Evolutionary conservation across 169 alveolate species (phyloP).

Genomic region (Plasmodium gonderi): DNA sequence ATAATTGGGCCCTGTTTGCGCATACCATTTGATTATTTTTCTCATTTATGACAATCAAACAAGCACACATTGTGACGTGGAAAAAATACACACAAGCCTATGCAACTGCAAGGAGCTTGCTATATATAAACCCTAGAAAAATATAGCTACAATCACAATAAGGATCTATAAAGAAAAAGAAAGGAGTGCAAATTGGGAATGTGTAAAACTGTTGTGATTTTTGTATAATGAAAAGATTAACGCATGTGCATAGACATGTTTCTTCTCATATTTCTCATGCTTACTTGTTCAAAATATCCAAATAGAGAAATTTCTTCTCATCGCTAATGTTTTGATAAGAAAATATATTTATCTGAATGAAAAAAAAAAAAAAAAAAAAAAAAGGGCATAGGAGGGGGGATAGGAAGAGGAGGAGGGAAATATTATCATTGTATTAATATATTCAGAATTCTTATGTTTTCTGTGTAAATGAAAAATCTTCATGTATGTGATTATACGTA

Average conservation of each 20-base stretch:
- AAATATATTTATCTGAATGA: slow-evolving; percentile 34
- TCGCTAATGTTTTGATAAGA: slow-evolving; percentile 71
- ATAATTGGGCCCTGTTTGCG: too few species aligned
- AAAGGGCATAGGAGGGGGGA: neutral
- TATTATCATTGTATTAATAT: neutral
- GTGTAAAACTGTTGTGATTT: too few species aligned
- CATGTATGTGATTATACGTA: slow-evolving; percentile 4
- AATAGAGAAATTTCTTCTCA: slow-evolving; percentile 47
- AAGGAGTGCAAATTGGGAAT: too few species aligned
- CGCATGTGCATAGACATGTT: too few species aligned
- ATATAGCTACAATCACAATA: neutral
- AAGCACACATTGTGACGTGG: too few species aligned
- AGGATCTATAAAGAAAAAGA: neutral
- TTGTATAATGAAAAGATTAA: too few species aligned
- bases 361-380: neutral
- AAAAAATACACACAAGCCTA: too few species aligned
- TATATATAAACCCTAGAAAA: too few species aligned
- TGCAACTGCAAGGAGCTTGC: too few species aligned
- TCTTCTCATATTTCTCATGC: neutral
- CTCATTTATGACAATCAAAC: too few species aligned
- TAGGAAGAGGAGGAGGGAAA: neutral
- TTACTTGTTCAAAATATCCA: slow-evolving; percentile 64
- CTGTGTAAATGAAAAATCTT: neutral
- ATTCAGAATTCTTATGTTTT: too few species aligned
- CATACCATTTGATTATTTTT: too few species aligned